Evolutionary conservation across 2,329 filamentous ascomycete genomes (phyloP), one percentile per base, ranked within the genome.

Genomic region (Coniella lustricola): DNA sequence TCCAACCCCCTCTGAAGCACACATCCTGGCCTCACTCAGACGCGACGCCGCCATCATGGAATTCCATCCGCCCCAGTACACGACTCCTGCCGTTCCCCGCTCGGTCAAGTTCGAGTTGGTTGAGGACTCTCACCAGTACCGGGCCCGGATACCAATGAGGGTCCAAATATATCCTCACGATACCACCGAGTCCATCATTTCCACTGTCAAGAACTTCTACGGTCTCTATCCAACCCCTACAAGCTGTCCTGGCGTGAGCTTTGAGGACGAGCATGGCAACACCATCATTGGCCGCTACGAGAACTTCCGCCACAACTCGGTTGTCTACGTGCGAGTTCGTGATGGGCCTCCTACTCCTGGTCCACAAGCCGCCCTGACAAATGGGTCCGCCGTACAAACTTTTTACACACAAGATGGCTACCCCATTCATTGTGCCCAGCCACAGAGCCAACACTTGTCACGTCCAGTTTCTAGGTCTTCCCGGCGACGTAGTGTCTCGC

Each of bases 191-290:
- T 96, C 90, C 32, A 98, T 98, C 70, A 88, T 97, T 55, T 93
- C 90, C 13, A 97, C 93, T 1, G 91, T 97, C 62, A 97, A 95
- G 77, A 97, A 96, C 74, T 97, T 97, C 72, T 97, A 95, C 64
- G 93, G 93, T 53, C 78, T 98, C 57, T 96, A 96, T 66, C 87
- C 91, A 56, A 83, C 80, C 54, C 74, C 76, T 32, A 70, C 69
- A 54, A 78, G 81, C 58, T 81, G 81, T 57, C 84, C 84, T 64
- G 90, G 93, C 56, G 85, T 98, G 62, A 95, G 89, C 70, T 97
- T 98, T 62, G 91, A 97, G 69, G 91, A 97, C 66, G 81, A 87
- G 55, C 75, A 85, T 60, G 89, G 88, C 60, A 91, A 87, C 61
- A 95, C 87, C 53, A 81, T 98, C 62, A 97, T 98, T 67, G 90